Conservation (phyloP, 345 rosid species). For the Rhodomyrtus tomentosa region DNA sequence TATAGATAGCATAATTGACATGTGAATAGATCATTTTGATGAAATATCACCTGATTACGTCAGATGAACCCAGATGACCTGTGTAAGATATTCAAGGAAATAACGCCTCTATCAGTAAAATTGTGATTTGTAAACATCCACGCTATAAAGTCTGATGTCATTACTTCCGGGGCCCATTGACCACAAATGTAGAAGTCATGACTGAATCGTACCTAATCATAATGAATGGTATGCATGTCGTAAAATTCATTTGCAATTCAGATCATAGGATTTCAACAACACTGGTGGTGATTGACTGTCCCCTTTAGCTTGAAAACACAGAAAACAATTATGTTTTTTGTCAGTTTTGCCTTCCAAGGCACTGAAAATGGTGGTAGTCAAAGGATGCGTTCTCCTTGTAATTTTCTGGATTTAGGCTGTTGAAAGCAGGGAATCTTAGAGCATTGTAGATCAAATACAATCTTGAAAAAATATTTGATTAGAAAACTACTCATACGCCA, state of each 20-base stretch:
- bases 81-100: background rate
- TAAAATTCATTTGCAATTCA: background rate
- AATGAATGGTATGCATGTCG: background rate
- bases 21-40: background rate
- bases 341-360: background rate
- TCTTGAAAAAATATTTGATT: background rate
- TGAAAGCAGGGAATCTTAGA: background rate
- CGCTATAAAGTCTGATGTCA: background rate
- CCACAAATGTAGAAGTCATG: background rate
- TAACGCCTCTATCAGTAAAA: background rate
- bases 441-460: background rate
- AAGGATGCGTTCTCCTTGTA: background rate
- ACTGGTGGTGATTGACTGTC: background rate
- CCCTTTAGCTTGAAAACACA: background rate
- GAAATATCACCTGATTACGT: background rate
- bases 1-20: background rate
- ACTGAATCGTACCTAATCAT: background rate
- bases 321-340: background rate
- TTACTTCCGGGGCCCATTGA: background rate
- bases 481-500: background rate
- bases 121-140: background rate
- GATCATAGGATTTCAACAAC: background rate
- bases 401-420: background rate
- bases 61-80: background rate
- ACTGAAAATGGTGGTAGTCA: background rate